phyloP scores from a whole-genome alignment of 140 eudicot genomes.

The Flaveria floridana region DNA sequence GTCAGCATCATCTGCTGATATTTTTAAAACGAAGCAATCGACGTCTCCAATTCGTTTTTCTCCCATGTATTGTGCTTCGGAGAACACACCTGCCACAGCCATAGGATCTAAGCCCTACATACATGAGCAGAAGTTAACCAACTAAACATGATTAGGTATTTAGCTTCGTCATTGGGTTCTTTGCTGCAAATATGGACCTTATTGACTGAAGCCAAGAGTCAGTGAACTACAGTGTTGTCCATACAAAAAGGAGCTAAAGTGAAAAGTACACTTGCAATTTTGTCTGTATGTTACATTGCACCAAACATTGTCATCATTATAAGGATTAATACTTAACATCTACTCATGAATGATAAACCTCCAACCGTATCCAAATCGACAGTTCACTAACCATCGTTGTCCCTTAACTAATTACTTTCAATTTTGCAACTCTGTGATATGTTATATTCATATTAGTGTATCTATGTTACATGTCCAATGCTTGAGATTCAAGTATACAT shows the following conservation, averaged over 20 bases:
- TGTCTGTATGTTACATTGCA: constrained; percentile 26
- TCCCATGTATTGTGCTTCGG: constrained; percentile 85
- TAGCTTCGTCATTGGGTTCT: not conserved
- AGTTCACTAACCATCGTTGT: constrained; percentile 26
- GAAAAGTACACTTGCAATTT: constrained; percentile 9
- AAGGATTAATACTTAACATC: constrained; percentile 22
- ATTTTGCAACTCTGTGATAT: not conserved
- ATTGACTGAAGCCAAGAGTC: constrained; percentile 15
- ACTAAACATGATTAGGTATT: constrained; percentile 17
- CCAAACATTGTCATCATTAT: constrained; percentile 26
- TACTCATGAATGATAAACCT: constrained; percentile 26
- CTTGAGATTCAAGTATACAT: constrained; percentile 11
- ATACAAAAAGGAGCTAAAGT: constrained; percentile 25
- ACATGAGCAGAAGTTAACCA: constrained; percentile 22
- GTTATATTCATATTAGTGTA: not conserved
- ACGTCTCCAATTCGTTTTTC: constrained; percentile 59
- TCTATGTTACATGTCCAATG: not conserved
- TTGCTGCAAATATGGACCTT: constrained; percentile 14
- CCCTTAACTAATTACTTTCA: not conserved
- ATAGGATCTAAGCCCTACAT: constrained; percentile 91
- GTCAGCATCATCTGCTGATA: constrained; percentile 77
- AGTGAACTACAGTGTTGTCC: constrained; percentile 14
- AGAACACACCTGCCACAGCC: constrained; percentile 68
- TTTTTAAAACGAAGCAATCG: constrained; percentile 76
- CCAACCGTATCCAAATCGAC: constrained; percentile 25